These are phyloP conservation scores for Cryptococcus wingfieldii DNA, from an alignment of 1,284 basidiomycete species.

Conservation along the genomic window DNA sequence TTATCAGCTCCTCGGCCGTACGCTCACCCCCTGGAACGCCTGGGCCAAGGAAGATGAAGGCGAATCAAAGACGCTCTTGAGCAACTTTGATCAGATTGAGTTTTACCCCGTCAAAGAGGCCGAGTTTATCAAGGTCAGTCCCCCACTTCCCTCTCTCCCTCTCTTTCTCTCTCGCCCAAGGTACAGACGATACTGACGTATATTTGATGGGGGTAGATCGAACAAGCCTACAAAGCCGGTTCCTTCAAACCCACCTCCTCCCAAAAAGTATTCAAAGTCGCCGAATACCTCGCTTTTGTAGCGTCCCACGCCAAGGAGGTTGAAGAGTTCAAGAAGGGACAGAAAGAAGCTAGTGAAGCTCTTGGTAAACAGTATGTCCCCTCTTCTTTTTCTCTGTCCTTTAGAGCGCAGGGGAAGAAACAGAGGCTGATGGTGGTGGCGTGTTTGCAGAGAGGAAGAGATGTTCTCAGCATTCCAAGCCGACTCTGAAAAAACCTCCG, in stretches of 20 bases:
- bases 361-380: not conserved
- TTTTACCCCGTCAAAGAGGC: not conserved
- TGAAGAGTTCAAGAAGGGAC: not conserved
- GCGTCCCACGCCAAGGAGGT: not conserved
- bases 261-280: not conserved
- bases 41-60: not conserved
- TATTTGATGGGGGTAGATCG: not conserved
- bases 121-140: not conserved
- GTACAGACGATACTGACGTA: too few species aligned
- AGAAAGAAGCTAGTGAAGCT: not conserved
- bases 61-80: not conserved
- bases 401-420: too few species aligned
- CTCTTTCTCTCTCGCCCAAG: too few species aligned
- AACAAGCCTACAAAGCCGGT: not conserved
- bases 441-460: not conserved
- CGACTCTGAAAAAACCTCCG: not conserved
- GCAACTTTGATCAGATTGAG: slow-evolving; percentile 1
- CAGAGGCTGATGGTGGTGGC: not conserved
- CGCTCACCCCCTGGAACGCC: not conserved
- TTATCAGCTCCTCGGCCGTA: not conserved
- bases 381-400: not conserved
- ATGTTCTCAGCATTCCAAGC: not conserved
- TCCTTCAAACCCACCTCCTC: not conserved
- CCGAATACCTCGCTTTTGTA: not conserved
- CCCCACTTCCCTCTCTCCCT: too few species aligned